A percentile compares a stretch with the other conserved stretches of the same genome.
phyloP scores from a whole-genome alignment of 2,329 filamentous ascomycete species.

The Aspergillus flavus region DNA sequence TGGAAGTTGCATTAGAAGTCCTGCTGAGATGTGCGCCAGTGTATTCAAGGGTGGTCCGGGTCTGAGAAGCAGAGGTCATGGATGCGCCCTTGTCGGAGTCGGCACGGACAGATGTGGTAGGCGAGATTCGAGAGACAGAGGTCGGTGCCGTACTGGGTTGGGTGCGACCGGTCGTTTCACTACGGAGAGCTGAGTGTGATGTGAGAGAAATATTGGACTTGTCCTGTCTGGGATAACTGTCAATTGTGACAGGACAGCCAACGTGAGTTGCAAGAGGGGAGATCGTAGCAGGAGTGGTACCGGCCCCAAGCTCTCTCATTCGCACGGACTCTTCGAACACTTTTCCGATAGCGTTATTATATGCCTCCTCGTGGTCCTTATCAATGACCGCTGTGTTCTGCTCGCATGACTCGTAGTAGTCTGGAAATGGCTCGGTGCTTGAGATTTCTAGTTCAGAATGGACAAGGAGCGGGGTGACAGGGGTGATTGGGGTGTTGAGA shows the following conservation, averaged over 20 bases:
- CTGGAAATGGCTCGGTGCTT: constrained; percentile 29
- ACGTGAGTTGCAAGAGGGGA: neutral
- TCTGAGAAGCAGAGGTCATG: neutral
- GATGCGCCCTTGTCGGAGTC: neutral
- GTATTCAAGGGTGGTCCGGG: neutral
- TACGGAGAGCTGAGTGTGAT: neutral
- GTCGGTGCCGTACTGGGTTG: neutral
- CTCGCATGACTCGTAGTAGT: constrained; percentile 27
- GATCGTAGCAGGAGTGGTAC: constrained; percentile 6
- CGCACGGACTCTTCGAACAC: constrained; percentile 26
- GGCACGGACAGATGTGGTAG: neutral
- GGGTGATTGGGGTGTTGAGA: neutral
- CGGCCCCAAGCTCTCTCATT: constrained; percentile 17
- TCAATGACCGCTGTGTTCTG: constrained; percentile 7
- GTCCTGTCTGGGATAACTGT: neutral
- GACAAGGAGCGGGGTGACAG: neutral
- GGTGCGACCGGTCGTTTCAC: neutral
- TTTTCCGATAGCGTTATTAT: constrained; percentile 26
- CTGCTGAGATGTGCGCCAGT: neutral
- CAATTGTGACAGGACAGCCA: neutral
- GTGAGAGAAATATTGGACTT: neutral
- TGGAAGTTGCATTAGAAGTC: no score
- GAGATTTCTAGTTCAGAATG: neutral
- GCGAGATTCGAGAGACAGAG: neutral
- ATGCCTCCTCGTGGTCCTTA: constrained; percentile 22